Conservation (phyloP, 352 stramenopile genomes). For the Phytopythium chamaehyphon region DNA sequence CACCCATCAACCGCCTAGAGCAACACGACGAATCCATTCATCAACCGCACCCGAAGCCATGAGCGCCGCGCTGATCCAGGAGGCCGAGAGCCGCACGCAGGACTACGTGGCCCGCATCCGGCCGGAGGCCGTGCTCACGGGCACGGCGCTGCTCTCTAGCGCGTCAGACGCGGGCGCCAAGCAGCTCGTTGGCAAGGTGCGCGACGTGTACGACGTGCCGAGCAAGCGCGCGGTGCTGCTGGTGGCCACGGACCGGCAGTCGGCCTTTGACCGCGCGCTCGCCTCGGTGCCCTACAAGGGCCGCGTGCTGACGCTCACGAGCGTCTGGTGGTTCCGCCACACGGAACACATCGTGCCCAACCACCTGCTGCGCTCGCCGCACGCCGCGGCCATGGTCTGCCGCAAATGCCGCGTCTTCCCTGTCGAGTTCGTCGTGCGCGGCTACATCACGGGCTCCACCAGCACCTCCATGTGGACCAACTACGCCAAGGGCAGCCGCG, state of each 20-base stretch:
- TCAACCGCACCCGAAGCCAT: conserved; percentile 15
- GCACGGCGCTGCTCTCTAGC: conserved; percentile 51
- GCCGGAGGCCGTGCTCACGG: conserved; percentile 31
- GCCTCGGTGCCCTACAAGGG: conserved; percentile 97
- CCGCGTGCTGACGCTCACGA: conserved; percentile 96
- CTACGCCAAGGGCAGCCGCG: conserved; percentile 93
- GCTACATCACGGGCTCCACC: conserved; percentile 96
- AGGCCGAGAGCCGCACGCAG: conserved; percentile 68
- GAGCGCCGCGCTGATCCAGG: conserved; percentile 25
- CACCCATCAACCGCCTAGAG: neutral
- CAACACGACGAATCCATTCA: neutral
- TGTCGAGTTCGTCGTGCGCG: conserved; percentile 98
- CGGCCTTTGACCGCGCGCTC: conserved; percentile 97
- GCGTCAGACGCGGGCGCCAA: conserved; percentile 30
- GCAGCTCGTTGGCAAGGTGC: conserved; percentile 85
- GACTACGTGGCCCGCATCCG: conserved; percentile 62
- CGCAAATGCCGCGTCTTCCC: conserved; percentile 96
- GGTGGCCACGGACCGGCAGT: conserved; percentile 98
- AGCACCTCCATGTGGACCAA: conserved; percentile 99
- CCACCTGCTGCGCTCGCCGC: conserved; percentile 93
- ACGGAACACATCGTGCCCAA: conserved; percentile 97
- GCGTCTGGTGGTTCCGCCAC: conserved; percentile 94
- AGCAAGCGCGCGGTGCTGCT: conserved; percentile 84
- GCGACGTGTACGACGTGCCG: conserved; percentile 90
- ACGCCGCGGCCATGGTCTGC: conserved; percentile 95